phyloP scores from a whole-genome alignment of 225 moss, liverwort and hornwort species.

The Rhytidiadelphus loreus region DNA sequence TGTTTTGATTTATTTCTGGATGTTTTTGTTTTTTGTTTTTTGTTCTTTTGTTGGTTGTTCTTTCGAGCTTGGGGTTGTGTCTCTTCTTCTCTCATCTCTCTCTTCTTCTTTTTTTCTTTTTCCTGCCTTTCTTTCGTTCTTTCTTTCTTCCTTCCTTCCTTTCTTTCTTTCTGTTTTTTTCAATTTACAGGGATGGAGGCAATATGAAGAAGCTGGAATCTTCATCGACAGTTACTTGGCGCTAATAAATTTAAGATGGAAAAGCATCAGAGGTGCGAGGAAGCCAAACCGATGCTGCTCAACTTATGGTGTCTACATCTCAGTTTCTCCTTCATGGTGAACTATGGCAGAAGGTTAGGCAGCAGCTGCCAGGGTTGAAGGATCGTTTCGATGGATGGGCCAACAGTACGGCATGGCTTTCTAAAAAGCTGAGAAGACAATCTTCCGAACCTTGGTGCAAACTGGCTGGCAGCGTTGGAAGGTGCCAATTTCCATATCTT shows the following conservation, averaged over 20 bases:
- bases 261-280: neutral
- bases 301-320: neutral
- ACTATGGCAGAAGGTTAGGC: neutral
- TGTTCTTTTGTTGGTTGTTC: neutral
- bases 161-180: no score
- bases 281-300: neutral
- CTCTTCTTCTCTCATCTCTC: fast-evolving
- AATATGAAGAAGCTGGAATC: neutral
- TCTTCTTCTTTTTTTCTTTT: no score
- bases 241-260: neutral
- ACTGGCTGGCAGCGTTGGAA: neutral
- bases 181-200: neutral
- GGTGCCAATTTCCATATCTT: neutral
- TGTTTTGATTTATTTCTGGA: no score
- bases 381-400: neutral
- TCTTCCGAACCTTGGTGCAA: neutral
- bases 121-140: no score
- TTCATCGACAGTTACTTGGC: no score
- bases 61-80: neutral
- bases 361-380: neutral
- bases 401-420: neutral
- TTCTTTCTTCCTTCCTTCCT: no score
- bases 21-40: no score
- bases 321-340: neutral
- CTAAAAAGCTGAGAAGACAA: neutral